Evolutionary conservation across 495 filamentous ascomycete genomes (phyloP), one percentile per base, ranked within the genome.

Genomic region (Penicillium ucsense): DNA sequence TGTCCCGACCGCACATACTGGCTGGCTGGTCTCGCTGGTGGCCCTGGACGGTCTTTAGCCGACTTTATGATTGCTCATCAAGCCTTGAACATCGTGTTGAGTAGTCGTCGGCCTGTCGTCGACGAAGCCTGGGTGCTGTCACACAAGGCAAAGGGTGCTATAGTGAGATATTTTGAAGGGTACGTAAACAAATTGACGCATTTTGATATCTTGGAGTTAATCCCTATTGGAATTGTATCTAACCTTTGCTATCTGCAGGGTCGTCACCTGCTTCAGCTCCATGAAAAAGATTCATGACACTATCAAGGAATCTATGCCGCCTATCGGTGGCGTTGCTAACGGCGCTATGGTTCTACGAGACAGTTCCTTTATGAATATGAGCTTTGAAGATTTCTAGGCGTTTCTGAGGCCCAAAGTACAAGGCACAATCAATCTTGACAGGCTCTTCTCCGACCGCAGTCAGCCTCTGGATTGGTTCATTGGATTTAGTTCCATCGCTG

Each of bases 1-100:
- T 10, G 4, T 31, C 74, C 5, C 4, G 41, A 61, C 11, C 53
- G 51, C 33, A 58, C 62, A 0, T 65, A 65, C 37, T 33, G 64
- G 0, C 35, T 65, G 0, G 48, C 52, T 30, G 62, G 62, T 0
- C 41, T 64, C 37, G 35, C 61, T 1, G 64, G 64, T 3, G 47
- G 55, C 12, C 31, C 63, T 1, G 64, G 64, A 0, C 56, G 50
- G 32, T 64, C 64, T 3, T 20, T 67, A 0, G 47, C 38, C 29
- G 33, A 31, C 4, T 67, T 57, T 57, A 59, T 63, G 57, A 38
- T 56, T 8, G 1, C 5, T 1, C 34, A 47, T 11, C 61, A 61
- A 5, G 57, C 59, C 1, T 35, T 45, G 0, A 35, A 39, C 41
- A 8, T 65, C 10, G 31, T 39, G 34, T 54, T 11, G 40, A 57